Evolutionary conservation across 352 stramenopile species (phyloP).

Genomic region (Phytophthora nicotianae): DNA sequence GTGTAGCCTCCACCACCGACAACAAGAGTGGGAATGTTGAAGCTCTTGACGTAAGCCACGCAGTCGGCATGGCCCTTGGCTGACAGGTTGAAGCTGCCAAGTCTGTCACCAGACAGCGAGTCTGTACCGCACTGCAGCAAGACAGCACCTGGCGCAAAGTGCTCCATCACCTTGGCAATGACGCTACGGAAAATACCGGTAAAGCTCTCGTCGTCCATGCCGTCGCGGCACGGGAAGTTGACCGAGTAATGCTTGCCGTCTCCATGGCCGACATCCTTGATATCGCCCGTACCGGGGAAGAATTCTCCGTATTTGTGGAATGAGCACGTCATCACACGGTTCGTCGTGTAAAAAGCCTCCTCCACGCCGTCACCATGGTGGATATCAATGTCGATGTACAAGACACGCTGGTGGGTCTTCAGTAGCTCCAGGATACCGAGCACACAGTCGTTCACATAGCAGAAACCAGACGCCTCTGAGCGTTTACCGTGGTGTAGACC

Average conservation of each 20-base stretch:
- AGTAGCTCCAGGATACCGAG: slow-evolving; percentile 98
- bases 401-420: slow-evolving; percentile 96
- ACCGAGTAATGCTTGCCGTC: slow-evolving; percentile 98
- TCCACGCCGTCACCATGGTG: slow-evolving; percentile 99
- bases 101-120: slow-evolving; percentile 96
- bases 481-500: slow-evolving; percentile 99
- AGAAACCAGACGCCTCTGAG: slow-evolving; percentile 98
- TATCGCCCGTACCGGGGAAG: slow-evolving; percentile 96
- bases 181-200: slow-evolving; percentile 90
- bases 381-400: slow-evolving; percentile 99
- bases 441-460: slow-evolving; percentile 99
- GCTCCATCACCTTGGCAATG: slow-evolving; percentile 97
- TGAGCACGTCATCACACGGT: slow-evolving; percentile 97
- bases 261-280: slow-evolving; percentile 83
- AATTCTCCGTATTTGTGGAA: slow-evolving; percentile 99
- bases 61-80: slow-evolving; percentile 97
- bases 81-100: slow-evolving; percentile 99
- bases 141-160: slow-evolving; percentile 95
- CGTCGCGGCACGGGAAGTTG: slow-evolving; percentile 98
- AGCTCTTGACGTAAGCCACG: slow-evolving; percentile 96
- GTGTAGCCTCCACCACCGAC: slow-evolving; percentile 98
- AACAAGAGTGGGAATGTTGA: slow-evolving; percentile 96
- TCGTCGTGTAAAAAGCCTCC: slow-evolving; percentile 99
- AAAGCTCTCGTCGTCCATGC: slow-evolving; percentile 98
- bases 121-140: slow-evolving; percentile 99